Conservation (phyloP, 1,284 basidiomycete species). For the Dichomitus squalens region DNA sequence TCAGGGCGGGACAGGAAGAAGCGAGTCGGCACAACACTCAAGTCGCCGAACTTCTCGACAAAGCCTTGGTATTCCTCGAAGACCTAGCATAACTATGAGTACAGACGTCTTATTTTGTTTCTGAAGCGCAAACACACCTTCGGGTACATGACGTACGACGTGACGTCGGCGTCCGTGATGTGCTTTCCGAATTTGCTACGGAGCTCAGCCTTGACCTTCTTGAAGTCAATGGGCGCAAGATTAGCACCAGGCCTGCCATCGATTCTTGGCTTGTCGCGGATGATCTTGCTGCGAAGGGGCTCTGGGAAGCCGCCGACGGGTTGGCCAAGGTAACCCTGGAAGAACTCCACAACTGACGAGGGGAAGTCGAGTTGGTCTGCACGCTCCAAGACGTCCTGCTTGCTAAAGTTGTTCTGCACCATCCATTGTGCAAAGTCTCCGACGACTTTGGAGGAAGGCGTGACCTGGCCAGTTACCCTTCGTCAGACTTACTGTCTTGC, state of each 20-base stretch:
- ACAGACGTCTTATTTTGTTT: background rate
- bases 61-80: conserved; percentile 98
- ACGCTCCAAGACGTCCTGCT: conserved; percentile 84
- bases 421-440: conserved; percentile 99
- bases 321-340: conserved; percentile 97
- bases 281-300: conserved; percentile 88
- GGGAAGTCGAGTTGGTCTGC: conserved; percentile 97
- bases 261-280: conserved; percentile 93
- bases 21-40: conserved; percentile 93
- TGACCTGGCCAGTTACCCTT: conserved; percentile 52
- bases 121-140: conserved; percentile 57
- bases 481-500: conserved; percentile 25
- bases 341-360: conserved; percentile 93
- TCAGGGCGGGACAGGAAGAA: conserved; percentile 95
- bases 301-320: conserved; percentile 99
- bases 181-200: conserved; percentile 93
- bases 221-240: conserved; percentile 91
- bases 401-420: conserved; percentile 92
- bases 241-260: conserved; percentile 90
- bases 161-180: conserved; percentile 92
- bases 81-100: conserved; percentile 52
- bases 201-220: conserved; percentile 93
- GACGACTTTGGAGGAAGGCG: conserved; percentile 98
- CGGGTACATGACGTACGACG: conserved; percentile 96
- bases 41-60: conserved; percentile 94